Evolutionary conservation across 2,329 filamentous ascomycete genomes (phyloP).

Genomic region (Arthrobotrys sphaeroides): DNA sequence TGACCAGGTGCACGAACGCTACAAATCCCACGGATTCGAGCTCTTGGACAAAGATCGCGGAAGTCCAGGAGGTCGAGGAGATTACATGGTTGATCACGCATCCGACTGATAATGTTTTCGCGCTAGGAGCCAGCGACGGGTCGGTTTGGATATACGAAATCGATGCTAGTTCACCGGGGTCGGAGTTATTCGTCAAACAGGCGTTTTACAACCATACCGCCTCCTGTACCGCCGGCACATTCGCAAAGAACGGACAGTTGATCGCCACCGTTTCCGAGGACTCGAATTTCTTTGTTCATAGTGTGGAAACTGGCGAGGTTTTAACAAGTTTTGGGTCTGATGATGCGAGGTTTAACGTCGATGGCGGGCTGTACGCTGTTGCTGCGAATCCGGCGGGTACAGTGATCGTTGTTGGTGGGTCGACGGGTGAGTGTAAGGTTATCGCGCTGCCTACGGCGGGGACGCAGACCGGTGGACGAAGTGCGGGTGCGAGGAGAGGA

Average conservation of each 20-base stretch:
- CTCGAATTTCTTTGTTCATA: constrained; percentile 87
- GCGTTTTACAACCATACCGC: constrained; percentile 90
- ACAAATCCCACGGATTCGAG: constrained; percentile 59
- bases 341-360: constrained; percentile 90
- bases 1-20: constrained; percentile 70
- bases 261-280: constrained; percentile 91
- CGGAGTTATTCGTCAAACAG: constrained; percentile 81
- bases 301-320: constrained; percentile 73
- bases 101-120: constrained; percentile 75
- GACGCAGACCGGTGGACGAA: constrained; percentile 54
- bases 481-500: constrained; percentile 61
- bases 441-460: constrained; percentile 77
- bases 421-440: constrained; percentile 83
- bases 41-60: constrained; percentile 74
- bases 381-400: constrained; percentile 81
- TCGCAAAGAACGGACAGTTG: constrained; percentile 86
- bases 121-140: constrained; percentile 87
- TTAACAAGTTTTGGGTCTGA: constrained; percentile 79
- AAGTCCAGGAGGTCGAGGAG: constrained; percentile 89
- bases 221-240: constrained; percentile 86
- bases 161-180: constrained; percentile 70
- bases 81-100: constrained; percentile 85
- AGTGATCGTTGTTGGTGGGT: constrained; percentile 86
- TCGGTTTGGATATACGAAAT: constrained; percentile 97
- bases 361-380: constrained; percentile 89